Evolutionary conservation across 2,329 filamentous ascomycete genomes (phyloP).

Genomic region (Colletotrichum salicis): DNA sequence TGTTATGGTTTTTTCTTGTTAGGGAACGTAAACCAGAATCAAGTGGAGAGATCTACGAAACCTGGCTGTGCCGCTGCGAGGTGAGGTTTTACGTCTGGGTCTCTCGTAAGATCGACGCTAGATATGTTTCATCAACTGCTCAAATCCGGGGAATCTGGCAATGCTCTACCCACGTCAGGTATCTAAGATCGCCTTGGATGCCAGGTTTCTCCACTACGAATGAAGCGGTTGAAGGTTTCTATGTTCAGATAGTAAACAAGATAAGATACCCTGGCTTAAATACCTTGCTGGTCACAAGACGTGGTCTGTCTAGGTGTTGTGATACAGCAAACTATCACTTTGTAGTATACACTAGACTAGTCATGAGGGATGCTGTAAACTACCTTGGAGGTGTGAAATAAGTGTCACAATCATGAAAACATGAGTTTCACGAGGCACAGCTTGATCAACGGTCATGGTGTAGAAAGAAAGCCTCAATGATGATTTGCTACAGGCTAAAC

Average conservation of each 20-base stretch:
- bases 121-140: neutral
- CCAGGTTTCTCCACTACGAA: neutral
- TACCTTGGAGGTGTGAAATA: too few relatives aligned
- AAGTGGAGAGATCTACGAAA: neutral
- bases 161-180: neutral
- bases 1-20: neutral
- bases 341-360: too few relatives aligned
- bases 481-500: conserved; percentile 31
- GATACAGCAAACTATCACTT: too few relatives aligned
- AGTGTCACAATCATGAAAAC: too few relatives aligned
- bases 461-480: conserved; percentile 20
- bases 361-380: too few relatives aligned
- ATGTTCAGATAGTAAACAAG: too few relatives aligned
- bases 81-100: neutral
- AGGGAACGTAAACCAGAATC: neutral
- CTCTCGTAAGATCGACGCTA: neutral
- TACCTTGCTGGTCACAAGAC: too few relatives aligned
- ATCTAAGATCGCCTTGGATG: neutral
- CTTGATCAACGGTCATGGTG: neutral
- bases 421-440: too few relatives aligned
- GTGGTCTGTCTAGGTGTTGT: too few relatives aligned
- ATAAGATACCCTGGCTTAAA: too few relatives aligned
- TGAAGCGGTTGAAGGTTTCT: neutral
- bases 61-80: neutral
- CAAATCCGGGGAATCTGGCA: neutral